Base-by-base conservation (phyloP, 306 rosid genomes). In the Delonix regia region DNA sequence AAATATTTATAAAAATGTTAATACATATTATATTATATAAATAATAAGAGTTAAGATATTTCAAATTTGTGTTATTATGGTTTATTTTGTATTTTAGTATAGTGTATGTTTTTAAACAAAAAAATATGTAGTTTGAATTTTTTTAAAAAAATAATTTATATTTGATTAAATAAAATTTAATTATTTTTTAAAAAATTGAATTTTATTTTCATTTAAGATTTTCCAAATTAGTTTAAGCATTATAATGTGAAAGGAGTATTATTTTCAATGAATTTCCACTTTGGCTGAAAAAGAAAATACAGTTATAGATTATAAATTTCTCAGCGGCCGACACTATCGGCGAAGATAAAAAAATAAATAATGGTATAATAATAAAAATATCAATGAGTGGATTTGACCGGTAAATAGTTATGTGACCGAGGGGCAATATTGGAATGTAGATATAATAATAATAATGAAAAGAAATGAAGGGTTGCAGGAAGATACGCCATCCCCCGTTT, bases 291-390 rank as follows among this genome's bases (percentile, higher is more conserved):
- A 34, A 7, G 14, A 33, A 7, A 62, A 1, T 10, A 38, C 2
- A 2, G 48, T 7, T 19, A 10, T 11, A 19, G 11, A 39, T 51
- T 11, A 51, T n/a, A 7, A 51, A 51, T 51, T 14, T 19, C 11
- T 56, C 16, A 5, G 71, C 30, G 11, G 33, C 71, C 52, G 71
- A 66, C 71, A 21, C 51, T 66, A n/a, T n/a, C n/a, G 21, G n/a
- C 21, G 30, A 65, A 3, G 28, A 65, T 33, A 15, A 28, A 33
- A 30, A 4, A 25, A 28, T 45, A 38, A 30, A 1, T 11, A 6
- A 51, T 5, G 25, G 45, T 27, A 25, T 4, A 24, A 57, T 4
- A 24, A 57, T 0, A 11, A 57, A 12, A 25, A 7, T n/a, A 64
- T 9, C 4, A 64, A 38, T 21, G 11, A 3, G 33, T 0, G 52